Evolutionary conservation across 306 rosid genomes (phyloP), one percentile per base, ranked within the genome.

Genomic region (Lathyrus tuberosus): DNA sequence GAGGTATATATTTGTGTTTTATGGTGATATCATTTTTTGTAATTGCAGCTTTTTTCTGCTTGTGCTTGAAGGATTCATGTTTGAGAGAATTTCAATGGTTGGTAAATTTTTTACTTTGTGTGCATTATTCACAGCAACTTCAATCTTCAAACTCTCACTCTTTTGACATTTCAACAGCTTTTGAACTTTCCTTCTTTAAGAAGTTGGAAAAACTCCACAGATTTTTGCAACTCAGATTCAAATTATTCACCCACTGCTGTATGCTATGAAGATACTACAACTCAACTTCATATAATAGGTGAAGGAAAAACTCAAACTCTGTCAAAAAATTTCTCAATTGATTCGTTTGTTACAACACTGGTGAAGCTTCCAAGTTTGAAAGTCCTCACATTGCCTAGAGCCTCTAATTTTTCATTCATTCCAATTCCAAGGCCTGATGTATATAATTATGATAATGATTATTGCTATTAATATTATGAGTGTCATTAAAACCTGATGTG

Each of bases 251-350:
- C 80, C 13, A 56, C 84, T 26, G 82, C 91, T 14, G 82, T 84
- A 15, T 94, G 99, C 88, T 94, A 94, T 76, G 96, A 86, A 67
- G 89, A 65, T 51, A 80, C 46, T 73, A 79, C 91, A 84, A 94
- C 97, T 9, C 99, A 94, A 67, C 80, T 94, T 62, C 97, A 90
- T 67, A 81, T 94, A 73, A 88, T 84, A 59, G 96, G 97, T 10
- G 80, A 83, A 77, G 79, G 65, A 67, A 65, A 65, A 52, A 61
- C 82, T 54, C 76, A 82, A 35, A 70, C 75, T 4, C 80, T 87
- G n/a, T 87, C 92, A 6, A 62, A 22, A 40, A 87, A 83, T 71
- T 94, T 94, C 76, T 94, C 99, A 0, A 69, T 88, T 12, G 82
- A 86, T 24, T 80, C 90, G 46, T 83, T 90, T 30, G 59, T 91